Evolutionary conservation across 2,329 filamentous ascomycete species (phyloP).

Genomic region (Mycosphaerella arachidis): DNA sequence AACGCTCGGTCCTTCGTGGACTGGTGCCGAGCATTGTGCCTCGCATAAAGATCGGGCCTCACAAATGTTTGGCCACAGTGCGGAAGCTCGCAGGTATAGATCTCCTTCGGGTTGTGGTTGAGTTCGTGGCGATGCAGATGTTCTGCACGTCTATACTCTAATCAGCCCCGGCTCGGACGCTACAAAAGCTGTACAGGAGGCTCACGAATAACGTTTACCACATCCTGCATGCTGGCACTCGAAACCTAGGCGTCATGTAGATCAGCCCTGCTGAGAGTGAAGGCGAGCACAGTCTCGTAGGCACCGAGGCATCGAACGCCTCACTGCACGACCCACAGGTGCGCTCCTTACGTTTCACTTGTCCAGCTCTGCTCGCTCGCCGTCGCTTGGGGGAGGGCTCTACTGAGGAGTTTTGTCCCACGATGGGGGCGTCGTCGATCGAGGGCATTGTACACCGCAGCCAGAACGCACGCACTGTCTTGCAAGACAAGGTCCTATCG

Average conservation of each 20-base stretch:
- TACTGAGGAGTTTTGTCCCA: neutral
- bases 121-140: constrained; percentile 91
- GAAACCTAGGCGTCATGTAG: constrained; percentile 58
- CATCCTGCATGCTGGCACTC: constrained; percentile 75
- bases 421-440: no score
- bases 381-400: constrained; percentile 14
- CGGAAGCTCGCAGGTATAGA: constrained; percentile 83
- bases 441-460: no score
- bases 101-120: constrained; percentile 89
- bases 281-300: neutral
- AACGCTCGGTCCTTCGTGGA: constrained; percentile 53
- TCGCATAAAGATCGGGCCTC: constrained; percentile 80
- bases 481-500: no score
- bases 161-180: neutral
- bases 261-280: constrained; percentile 64
- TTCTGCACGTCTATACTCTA: constrained; percentile 60
- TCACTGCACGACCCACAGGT: neutral
- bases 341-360: constrained; percentile 32
- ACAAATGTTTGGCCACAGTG: constrained; percentile 90
- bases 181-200: neutral
- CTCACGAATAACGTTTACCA: constrained; percentile 79
- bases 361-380: neutral
- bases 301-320: neutral
- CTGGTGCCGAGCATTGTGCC: constrained; percentile 42
- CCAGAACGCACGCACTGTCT: no score